Conservation (phyloP, 768 basidiomycete genomes). For the Dacryopinax primogenitus region DNA sequence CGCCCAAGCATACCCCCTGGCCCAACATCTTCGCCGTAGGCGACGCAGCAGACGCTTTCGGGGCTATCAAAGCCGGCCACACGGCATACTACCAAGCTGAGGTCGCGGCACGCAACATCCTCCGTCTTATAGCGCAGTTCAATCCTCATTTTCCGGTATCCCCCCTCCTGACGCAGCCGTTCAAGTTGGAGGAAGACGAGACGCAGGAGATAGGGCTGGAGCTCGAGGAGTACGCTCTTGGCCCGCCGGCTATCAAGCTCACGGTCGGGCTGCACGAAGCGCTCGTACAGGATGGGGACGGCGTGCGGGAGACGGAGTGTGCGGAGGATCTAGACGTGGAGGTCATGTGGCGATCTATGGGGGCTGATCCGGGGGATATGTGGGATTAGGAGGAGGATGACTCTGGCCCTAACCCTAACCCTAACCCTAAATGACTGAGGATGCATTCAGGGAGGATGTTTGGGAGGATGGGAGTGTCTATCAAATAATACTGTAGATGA, state of each 20-base stretch:
- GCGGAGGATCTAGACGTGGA: not conserved
- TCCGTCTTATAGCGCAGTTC: constrained; percentile 30
- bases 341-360: constrained; percentile 1
- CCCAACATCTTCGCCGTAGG: constrained; percentile 44
- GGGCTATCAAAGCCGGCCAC: constrained; percentile 43
- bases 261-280: not conserved
- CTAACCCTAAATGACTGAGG: too few species aligned
- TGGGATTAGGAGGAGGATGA: too few species aligned
- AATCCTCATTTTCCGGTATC: not conserved
- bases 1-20: constrained; percentile 10
- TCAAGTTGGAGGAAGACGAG: not conserved
- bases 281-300: not conserved
- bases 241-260: not conserved
- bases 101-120: constrained; percentile 44
- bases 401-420: too few species aligned
- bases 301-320: not conserved
- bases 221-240: not conserved
- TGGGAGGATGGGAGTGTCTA: too few species aligned
- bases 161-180: not conserved
- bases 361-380: not conserved
- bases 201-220: not conserved
- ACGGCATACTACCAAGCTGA: constrained; percentile 28
- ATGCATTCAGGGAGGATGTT: too few species aligned
- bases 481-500: too few species aligned
- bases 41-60: constrained; percentile 46